phyloP scores from a whole-genome alignment of 2,329 filamentous ascomycete species.

The Penicillium sp. region DNA sequence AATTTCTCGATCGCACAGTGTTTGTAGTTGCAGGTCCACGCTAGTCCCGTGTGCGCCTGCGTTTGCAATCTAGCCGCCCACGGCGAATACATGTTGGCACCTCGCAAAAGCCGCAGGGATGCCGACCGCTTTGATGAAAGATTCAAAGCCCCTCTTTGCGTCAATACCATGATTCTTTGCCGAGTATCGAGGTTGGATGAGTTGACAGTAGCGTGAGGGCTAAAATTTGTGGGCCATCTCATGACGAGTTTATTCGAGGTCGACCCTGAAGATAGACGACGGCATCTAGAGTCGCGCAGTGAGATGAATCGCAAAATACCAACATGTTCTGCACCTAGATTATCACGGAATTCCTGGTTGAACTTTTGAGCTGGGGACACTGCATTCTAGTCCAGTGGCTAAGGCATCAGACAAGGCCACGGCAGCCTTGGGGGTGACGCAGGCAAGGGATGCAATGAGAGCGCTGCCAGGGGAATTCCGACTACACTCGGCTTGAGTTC shows the following conservation, averaged over 20 bases:
- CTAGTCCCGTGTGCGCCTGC: constrained; percentile 58
- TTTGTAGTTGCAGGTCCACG: constrained; percentile 53
- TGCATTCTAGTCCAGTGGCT: constrained; percentile 57
- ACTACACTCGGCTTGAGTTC: constrained; percentile 58
- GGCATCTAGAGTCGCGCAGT: constrained; percentile 57
- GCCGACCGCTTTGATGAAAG: constrained; percentile 59
- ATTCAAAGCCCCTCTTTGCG: constrained; percentile 54
- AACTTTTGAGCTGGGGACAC: constrained; percentile 53
- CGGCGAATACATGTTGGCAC: constrained; percentile 53
- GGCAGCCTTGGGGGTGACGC: constrained; percentile 38
- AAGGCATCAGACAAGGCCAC: constrained; percentile 58
- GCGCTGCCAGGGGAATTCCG: constrained; percentile 53
- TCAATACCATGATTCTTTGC: constrained; percentile 44
- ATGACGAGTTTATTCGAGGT: constrained; percentile 50
- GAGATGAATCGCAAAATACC: constrained; percentile 57
- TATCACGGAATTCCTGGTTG: constrained; percentile 53
- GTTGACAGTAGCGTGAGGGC: constrained; percentile 49
- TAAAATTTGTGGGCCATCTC: constrained; percentile 50
- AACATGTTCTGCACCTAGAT: constrained; percentile 57
- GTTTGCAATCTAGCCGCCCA: constrained; percentile 56
- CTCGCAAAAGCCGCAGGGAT: constrained; percentile 54
- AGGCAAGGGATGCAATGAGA: constrained; percentile 49
- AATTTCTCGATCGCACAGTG: constrained; percentile 56
- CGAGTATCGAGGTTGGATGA: constrained; percentile 37
- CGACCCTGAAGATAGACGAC: constrained; percentile 51